These are phyloP conservation scores for Starmerella riodocensis DNA, from an alignment of 805 yeast genomes.

Conservation along the genomic window DNA sequence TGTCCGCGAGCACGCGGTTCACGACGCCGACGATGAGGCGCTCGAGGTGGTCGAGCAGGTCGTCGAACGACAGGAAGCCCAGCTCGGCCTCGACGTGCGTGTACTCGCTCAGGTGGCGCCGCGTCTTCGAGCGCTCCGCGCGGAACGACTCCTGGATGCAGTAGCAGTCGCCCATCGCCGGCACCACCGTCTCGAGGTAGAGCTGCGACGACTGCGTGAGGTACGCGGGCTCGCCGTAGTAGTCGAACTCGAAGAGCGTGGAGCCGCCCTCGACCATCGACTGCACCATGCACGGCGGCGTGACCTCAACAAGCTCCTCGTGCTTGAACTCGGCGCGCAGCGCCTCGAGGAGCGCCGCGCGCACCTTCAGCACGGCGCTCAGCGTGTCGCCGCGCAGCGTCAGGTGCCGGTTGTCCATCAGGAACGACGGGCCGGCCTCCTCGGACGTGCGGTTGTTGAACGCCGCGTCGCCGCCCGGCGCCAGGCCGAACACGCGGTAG, in stretches of 20 bases:
- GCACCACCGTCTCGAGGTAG: slow-evolving; percentile 89
- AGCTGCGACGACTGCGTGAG: slow-evolving; percentile 95
- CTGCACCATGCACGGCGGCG: slow-evolving; percentile 99
- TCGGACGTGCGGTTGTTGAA: slow-evolving; percentile 91
- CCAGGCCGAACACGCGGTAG: slow-evolving; percentile 78
- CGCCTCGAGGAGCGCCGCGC: slow-evolving; percentile 63
- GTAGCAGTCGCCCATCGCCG: slow-evolving; percentile 93
- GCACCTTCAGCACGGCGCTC: slow-evolving; percentile 84
- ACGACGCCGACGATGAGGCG: slow-evolving; percentile 55
- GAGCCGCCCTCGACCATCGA: slow-evolving; percentile 99
- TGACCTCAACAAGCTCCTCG: slow-evolving; percentile 72
- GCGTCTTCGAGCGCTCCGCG: slow-evolving; percentile 96
- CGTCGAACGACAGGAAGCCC: slow-evolving; percentile 77
- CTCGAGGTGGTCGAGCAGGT: slow-evolving; percentile 75
- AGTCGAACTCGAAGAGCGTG: slow-evolving; percentile 79
- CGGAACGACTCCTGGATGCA: slow-evolving; percentile 97
- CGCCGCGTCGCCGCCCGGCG: slow-evolving; percentile 93
- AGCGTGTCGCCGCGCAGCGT: slow-evolving; percentile 93
- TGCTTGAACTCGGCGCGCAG: slow-evolving; percentile 67
- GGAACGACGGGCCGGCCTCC: slow-evolving; percentile 80
- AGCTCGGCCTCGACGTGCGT: slow-evolving; percentile 95
- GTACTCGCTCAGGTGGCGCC: slow-evolving; percentile 94
- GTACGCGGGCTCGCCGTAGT: slow-evolving; percentile 94
- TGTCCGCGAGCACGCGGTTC: slow-evolving; percentile 71
- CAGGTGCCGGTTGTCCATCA: slow-evolving; percentile 90